Evolutionary conservation across 805 yeast species (phyloP).

Genomic region (Torulaspora maleeae): DNA sequence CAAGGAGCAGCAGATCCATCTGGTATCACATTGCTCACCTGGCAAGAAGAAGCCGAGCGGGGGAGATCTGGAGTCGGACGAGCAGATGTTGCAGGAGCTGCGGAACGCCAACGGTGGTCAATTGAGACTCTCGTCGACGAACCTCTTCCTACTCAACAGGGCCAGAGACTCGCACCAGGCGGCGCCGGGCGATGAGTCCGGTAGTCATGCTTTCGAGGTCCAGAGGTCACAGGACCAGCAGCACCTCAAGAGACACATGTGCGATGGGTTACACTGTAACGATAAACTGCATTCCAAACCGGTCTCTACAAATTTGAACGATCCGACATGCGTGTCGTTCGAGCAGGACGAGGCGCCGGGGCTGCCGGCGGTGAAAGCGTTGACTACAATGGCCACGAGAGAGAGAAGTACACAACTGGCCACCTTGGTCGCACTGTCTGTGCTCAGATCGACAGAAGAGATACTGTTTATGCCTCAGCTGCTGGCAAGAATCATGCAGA

Average conservation of each 20-base stretch:
- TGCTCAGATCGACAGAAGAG: conserved; percentile 76
- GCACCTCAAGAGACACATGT: conserved; percentile 8
- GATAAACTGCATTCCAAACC: conserved; percentile 24
- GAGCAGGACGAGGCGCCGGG: conserved; percentile 74
- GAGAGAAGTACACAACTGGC: conserved; percentile 47
- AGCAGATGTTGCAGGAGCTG: conserved; percentile 22
- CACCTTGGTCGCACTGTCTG: conserved; percentile 60
- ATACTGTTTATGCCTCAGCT: conserved; percentile 69
- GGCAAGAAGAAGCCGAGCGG: conserved; percentile 11
- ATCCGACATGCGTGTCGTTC: conserved; percentile 42
- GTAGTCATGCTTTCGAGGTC: neutral
- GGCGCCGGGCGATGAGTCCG: conserved; percentile 7
- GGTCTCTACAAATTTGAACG: conserved; percentile 28
- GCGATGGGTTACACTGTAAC: conserved; percentile 16
- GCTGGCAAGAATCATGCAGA: conserved; percentile 62
- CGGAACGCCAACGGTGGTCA: conserved; percentile 23
- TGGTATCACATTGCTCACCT: conserved; percentile 20
- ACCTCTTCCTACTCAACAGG: conserved; percentile 34
- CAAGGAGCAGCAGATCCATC: conserved; percentile 29
- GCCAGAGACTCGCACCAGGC: conserved; percentile 7
- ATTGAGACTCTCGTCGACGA: conserved; percentile 34
- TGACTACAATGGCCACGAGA: conserved; percentile 53
- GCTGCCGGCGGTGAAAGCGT: conserved; percentile 60
- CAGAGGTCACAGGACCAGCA: conserved; percentile 1
- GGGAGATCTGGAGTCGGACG: conserved; percentile 15